These are phyloP conservation scores for Beta corolliflora DNA, from an alignment of 179 eudicot species.

Conservation along the genomic window DNA sequence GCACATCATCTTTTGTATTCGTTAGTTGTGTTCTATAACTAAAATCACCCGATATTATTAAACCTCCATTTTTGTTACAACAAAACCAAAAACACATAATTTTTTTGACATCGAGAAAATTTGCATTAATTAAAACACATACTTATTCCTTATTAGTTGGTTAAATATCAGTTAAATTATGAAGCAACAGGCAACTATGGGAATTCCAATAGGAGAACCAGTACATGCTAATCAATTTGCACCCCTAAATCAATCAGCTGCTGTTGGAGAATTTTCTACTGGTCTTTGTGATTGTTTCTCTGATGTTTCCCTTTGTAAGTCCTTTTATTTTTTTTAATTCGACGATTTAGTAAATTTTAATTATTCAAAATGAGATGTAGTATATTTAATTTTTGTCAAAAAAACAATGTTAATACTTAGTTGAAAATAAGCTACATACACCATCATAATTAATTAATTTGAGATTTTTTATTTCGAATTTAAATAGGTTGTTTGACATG, in stretches of 20 bases:
- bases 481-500: constrained; percentile 35
- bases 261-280: constrained; percentile 41
- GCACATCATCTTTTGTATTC: background rate
- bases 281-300: constrained; percentile 51
- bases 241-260: background rate
- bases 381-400: background rate
- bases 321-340: background rate
- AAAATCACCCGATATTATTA: no score
- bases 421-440: background rate
- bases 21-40: no score
- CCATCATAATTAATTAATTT: background rate
- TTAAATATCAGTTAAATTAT: background rate
- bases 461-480: no score
- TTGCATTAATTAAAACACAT: no score
- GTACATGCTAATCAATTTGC: background rate
- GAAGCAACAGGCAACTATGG: background rate
- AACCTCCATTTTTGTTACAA: no score
- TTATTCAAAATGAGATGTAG: background rate
- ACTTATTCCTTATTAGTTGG: background rate
- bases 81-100: no score
- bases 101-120: no score
- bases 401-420: background rate
- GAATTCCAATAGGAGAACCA: background rate
- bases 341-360: no score
- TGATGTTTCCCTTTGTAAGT: constrained; percentile 49